Evolutionary conservation across 179 eudicot genomes (phyloP).

Genomic region (Silene noctiflora): DNA sequence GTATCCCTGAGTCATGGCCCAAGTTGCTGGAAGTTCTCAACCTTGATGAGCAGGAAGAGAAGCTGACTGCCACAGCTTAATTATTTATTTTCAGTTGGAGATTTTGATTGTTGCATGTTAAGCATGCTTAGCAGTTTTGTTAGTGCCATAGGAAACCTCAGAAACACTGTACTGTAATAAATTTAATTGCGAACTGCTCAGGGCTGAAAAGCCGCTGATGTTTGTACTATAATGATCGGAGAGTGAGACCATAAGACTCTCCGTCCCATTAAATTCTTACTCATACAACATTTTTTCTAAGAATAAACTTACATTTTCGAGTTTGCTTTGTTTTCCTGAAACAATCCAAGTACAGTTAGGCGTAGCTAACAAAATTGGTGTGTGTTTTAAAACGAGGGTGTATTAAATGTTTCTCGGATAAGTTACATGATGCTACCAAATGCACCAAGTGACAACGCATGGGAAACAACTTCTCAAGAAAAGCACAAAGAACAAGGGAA

Average conservation of each 20-base stretch:
- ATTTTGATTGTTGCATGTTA: slow-evolving; percentile 42
- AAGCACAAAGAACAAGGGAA: no score
- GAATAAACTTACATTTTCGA: not conserved
- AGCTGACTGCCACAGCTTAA: slow-evolving; percentile 70
- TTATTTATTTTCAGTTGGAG: not conserved
- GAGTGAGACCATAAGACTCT: not conserved
- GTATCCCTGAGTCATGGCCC: slow-evolving; percentile 97
- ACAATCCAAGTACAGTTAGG: not conserved
- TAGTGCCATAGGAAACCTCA: slow-evolving; percentile 14
- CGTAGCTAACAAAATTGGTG: no score
- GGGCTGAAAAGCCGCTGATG: not conserved
- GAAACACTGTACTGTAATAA: not conserved
- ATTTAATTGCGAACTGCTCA: not conserved
- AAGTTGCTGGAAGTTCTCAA: slow-evolving; percentile 81
- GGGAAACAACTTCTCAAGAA: no score
- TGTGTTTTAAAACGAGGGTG: no score
- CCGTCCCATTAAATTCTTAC: not conserved
- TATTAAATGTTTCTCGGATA: no score
- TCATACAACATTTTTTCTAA: no score
- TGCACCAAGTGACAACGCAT: no score
- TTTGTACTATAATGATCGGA: not conserved
- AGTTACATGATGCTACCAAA: no score
- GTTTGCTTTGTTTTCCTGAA: not conserved
- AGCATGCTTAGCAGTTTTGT: slow-evolving; percentile 65
- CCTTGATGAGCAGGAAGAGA: slow-evolving; percentile 78